Conservation (phyloP, 768 basidiomycete genomes). For the Multifurca ochricompacta region DNA sequence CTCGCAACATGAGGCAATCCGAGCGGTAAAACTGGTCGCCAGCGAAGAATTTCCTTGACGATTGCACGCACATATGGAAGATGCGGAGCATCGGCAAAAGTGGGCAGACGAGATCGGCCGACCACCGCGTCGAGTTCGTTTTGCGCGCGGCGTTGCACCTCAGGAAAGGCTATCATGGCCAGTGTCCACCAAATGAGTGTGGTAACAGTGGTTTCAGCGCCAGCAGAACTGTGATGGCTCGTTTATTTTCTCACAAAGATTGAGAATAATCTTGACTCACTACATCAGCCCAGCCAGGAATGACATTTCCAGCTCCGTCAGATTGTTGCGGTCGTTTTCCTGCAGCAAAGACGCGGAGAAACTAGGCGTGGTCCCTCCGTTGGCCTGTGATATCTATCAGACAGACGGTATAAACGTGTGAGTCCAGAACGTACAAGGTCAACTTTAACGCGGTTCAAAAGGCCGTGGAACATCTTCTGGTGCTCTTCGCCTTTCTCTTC, state of each 20-base stretch:
- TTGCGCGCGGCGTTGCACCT: slow-evolving; percentile 13
- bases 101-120: slow-evolving; percentile 16
- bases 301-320: background rate
- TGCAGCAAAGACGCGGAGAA: slow-evolving; percentile 3
- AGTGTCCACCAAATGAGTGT: slow-evolving; percentile 8
- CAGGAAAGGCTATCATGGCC: slow-evolving; percentile 19
- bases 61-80: slow-evolving; percentile 16
- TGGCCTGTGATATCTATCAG: background rate
- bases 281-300: slow-evolving; percentile 1
- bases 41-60: slow-evolving; percentile 2
- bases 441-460: slow-evolving; percentile 2
- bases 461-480: background rate
- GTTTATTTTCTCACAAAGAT: background rate
- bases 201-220: slow-evolving; percentile 7
- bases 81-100: slow-evolving; percentile 12
- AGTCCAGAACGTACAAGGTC: background rate
- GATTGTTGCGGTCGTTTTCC: background rate
- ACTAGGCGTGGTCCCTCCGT: background rate
- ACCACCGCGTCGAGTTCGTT: slow-evolving; percentile 20
- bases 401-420: background rate
- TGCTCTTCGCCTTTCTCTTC: background rate
- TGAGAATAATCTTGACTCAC: background rate
- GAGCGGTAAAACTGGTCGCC: background rate
- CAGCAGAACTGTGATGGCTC: background rate
- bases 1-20: slow-evolving; percentile 1